phyloP scores from a whole-genome alignment of 306 rosid genomes.

The Hylodesmum podocarpum region DNA sequence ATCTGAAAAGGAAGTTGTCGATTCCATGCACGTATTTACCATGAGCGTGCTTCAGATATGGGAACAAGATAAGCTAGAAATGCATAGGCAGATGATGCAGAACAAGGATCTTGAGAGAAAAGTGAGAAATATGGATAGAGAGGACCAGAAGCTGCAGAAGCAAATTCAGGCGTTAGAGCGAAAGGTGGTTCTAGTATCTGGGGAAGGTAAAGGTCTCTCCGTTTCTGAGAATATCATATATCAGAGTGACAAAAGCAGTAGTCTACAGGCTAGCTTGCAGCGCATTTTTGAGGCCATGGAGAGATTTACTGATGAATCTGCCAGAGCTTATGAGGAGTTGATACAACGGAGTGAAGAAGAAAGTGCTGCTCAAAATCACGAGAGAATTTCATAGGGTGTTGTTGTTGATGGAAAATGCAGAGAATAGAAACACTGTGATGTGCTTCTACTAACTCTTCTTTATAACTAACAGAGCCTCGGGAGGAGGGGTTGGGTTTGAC shows the following conservation, averaged over 20 bases:
- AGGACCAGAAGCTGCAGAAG: slow-evolving; percentile 89
- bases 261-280: slow-evolving; percentile 81
- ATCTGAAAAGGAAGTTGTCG: slow-evolving; percentile 90
- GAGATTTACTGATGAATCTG: slow-evolving; percentile 70
- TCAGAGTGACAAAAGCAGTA: slow-evolving; percentile 78
- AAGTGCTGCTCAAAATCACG: slow-evolving; percentile 41
- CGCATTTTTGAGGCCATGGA: slow-evolving; percentile 95
- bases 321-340: slow-evolving; percentile 79
- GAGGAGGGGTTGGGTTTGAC: slow-evolving; percentile 25
- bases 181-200: slow-evolving; percentile 55
- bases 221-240: slow-evolving; percentile 60
- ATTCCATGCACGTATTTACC: slow-evolving; percentile 76
- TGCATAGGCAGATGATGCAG: slow-evolving; percentile 63
- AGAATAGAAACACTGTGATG: slow-evolving; percentile 7
- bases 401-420: slow-evolving; percentile 7
- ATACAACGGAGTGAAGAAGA: slow-evolving; percentile 74
- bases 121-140: slow-evolving; percentile 70
- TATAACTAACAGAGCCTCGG: not conserved
- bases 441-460: slow-evolving; percentile 23
- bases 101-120: slow-evolving; percentile 83
- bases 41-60: slow-evolving; percentile 73
- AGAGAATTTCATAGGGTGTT: slow-evolving; percentile 38
- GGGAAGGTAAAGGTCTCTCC: slow-evolving; percentile 53
- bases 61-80: slow-evolving; percentile 80
- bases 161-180: slow-evolving; percentile 83